phyloP scores from a whole-genome alignment of 352 stramenopile species.

The Halophytophthora polymorphica region DNA sequence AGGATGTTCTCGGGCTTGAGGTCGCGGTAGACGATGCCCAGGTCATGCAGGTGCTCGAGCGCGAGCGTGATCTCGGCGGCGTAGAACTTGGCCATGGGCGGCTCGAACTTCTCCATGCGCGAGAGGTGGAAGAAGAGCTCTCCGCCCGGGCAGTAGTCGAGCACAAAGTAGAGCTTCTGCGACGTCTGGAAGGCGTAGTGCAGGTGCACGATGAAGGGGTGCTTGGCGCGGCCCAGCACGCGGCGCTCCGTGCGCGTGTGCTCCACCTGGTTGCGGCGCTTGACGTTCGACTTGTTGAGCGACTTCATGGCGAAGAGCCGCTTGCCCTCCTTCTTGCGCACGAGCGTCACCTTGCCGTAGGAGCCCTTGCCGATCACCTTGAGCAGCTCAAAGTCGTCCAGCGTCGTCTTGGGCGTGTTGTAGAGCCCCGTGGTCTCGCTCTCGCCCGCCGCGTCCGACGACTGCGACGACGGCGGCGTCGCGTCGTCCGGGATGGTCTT shows the following conservation, averaged over 20 bases:
- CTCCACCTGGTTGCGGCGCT: slow-evolving; percentile 82
- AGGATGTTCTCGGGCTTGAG: slow-evolving; percentile 87
- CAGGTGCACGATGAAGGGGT: slow-evolving; percentile 91
- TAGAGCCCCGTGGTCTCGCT: slow-evolving; percentile 38
- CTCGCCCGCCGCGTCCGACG: slow-evolving; percentile 28
- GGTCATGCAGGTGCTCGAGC: slow-evolving; percentile 85
- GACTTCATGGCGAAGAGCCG: slow-evolving; percentile 85
- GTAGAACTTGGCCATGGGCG: slow-evolving; percentile 89
- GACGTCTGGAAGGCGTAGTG: slow-evolving; percentile 91
- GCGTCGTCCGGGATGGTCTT: slow-evolving; percentile 38
- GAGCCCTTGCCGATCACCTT: slow-evolving; percentile 91
- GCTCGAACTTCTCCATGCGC: slow-evolving; percentile 87
- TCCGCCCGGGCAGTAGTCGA: slow-evolving; percentile 90
- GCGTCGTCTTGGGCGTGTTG: slow-evolving; percentile 86
- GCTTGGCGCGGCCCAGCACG: slow-evolving; percentile 84
- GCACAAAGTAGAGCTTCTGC: slow-evolving; percentile 90
- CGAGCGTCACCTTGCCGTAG: slow-evolving; percentile 90
- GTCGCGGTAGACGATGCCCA: slow-evolving; percentile 88
- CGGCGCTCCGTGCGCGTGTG: slow-evolving; percentile 80
- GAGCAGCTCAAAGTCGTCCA: slow-evolving; percentile 92
- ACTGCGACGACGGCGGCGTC: slow-evolving; percentile 29
- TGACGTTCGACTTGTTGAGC: slow-evolving; percentile 90
- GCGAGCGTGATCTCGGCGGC: slow-evolving; percentile 89
- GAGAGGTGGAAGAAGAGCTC: slow-evolving; percentile 91
- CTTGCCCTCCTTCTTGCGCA: slow-evolving; percentile 79